Evolutionary conservation across 73 alveolate genomes (phyloP), one percentile per base, ranked within the genome.

Genomic region (Blepharisma stoltei): DNA sequence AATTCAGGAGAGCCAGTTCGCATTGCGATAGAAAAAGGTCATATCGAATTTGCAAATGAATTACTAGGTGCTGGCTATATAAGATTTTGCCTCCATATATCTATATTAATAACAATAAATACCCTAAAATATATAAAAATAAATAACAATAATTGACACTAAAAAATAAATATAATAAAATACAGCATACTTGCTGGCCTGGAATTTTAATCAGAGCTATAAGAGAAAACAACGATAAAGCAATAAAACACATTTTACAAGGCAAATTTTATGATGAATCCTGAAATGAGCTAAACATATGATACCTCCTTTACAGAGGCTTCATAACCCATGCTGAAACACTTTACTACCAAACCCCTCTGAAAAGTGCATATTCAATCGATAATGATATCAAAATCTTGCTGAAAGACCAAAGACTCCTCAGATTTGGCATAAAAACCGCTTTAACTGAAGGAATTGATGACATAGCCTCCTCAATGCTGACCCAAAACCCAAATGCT

Each of bases 1-100:
- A n/a, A 18, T 7, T 69, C 79, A 1, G 79, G 79, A 14, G 79
- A 69, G 38, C 79, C 45, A 9, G 11, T 69, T 9, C 55, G 65
- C 9, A 9, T 69, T n/a, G 23, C 54, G 14, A n/a, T 69, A 7
- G 41, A 44, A 46, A 69, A 69, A 69, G 79, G 65, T 38, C 45
- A 18, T n/a, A 25, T 69, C 3, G 69, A 25, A 3, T 69, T 69
- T 43, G 80, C 79, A 38, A 25, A 25, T n/a, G 67, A 46, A 18
- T 4, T 69, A n/a, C 3, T 69, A n/a, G 65, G 45, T 1, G 69
- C 5, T 3, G 60, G 60, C n/a, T 69, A 69, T n/a, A n/a, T n/a
- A n/a, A n/a, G n/a, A n/a, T n/a, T n/a, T n/a, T n/a, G n/a, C n/a
- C n/a, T n/a, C n/a, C n/a, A n/a, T n/a, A n/a, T n/a, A n/a, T n/a